phyloP scores from a whole-genome alignment of 1,284 basidiomycete species.

The Irpex lacteus region DNA sequence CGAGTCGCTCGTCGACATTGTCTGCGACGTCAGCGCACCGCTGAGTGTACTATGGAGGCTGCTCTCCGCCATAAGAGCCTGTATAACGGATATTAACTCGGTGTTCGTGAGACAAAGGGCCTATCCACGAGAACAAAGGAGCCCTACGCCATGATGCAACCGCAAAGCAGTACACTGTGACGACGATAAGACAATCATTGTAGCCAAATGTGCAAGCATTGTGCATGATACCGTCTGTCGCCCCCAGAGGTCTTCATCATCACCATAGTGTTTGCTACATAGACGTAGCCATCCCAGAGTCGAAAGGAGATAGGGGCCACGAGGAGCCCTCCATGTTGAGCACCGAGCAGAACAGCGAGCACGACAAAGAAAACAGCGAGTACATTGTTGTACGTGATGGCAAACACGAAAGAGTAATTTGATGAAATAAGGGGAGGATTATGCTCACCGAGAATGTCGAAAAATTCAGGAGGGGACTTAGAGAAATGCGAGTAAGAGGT shows the following conservation, averaged over 20 bases:
- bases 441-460: neutral
- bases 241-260: no score
- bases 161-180: no score
- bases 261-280: neutral
- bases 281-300: no score
- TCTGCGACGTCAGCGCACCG: slow-evolving; percentile 2
- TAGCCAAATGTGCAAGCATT: no score
- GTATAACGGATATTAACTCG: neutral
- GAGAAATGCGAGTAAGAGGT: slow-evolving; percentile 3
- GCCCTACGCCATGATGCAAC: no score
- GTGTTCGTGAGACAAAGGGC: neutral
- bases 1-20: slow-evolving; percentile 6
- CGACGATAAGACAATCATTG: no score
- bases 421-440: neutral
- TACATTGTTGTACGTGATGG: slow-evolving; percentile 5
- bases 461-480: neutral
- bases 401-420: slow-evolving; percentile 8
- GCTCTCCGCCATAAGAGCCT: slow-evolving; percentile 3
- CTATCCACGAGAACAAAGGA: neutral
- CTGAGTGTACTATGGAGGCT: slow-evolving; percentile 12
- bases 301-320: neutral
- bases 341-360: neutral
- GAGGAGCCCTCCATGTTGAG: neutral
- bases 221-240: no score
- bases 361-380: slow-evolving; percentile 3